Evolutionary conservation across 192 early-diverging fungal genomes (phyloP), one percentile per base, ranked within the genome.

Genomic region (Coemansia aciculifera): DNA sequence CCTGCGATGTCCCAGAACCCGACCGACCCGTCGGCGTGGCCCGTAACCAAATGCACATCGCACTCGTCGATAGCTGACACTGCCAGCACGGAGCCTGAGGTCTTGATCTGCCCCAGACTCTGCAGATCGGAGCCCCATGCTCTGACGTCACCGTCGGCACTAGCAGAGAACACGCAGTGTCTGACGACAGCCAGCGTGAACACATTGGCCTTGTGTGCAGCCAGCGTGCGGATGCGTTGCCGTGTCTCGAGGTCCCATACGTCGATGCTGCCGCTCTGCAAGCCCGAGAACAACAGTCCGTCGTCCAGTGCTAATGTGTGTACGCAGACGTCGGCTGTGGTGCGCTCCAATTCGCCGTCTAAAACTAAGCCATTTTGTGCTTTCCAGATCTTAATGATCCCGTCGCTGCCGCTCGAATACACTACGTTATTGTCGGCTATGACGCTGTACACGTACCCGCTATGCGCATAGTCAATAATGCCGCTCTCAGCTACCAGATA

Each of bases 161-260:
- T 89, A 8, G 84, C 91, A 60, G 87, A 85, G 29, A 83, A 89
- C 34, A 91, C 71, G 38, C 83, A 75, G 23, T 73, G 69, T 3
- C 12, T 9, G 11, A 72, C 57, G 15, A 87, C 59, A 3, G 67
- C 65, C 48, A 92, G 79, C 8, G 89, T 75, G 19, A 88, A 73
- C 17, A 90, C 88, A 74, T 90, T 89, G 64, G 84, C 86, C 75
- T 72, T 32, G 39, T 57, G 69, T 13, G 72, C 68, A 11, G 59
- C 1, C 36, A 84, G 70, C 40, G 49, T 66, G 56, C 74, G 69
- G n/a, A 86, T 83, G 36, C 80, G 59, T 62, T 87, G 85, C 56
- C 69, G 78, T 1, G 91, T 93, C 70, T 93, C 91, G 9, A 93
- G 67, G 64, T 93, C 91, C 84, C 90, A 93, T 19, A 92, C 88